Percentiles rank a stretch among this genome's conserved stretches.
Evolutionary conservation across 371 early-diverging fungal species (phyloP).

Genomic region (Mortierella sp.): DNA sequence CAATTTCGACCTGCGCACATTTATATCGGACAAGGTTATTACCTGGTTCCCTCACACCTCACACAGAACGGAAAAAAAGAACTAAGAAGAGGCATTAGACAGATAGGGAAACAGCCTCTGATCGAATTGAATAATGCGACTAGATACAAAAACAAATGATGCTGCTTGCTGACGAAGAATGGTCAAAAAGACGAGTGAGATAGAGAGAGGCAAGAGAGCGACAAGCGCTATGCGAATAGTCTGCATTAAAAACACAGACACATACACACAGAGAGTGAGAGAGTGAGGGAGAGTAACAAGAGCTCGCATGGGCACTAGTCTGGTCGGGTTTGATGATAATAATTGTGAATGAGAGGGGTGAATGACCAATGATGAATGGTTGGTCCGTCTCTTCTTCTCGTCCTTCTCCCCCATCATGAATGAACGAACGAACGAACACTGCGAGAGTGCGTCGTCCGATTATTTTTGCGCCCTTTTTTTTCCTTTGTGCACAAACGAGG

Average conservation of each 20-base stretch:
- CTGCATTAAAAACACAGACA: neutral
- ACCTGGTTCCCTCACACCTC: neutral
- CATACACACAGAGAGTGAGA: neutral
- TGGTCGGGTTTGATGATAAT: neutral
- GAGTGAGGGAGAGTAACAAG: too few species aligned
- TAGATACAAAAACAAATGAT: neutral
- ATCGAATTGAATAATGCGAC: neutral
- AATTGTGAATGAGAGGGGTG: neutral
- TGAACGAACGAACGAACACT: neutral
- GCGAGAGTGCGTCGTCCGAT: constrained; percentile 1
- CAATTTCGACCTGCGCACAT: constrained; percentile 16
- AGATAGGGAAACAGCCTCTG: constrained; percentile 3
- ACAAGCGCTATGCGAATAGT: neutral
- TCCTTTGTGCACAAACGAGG: neutral
- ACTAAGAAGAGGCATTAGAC: neutral
- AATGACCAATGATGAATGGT: constrained; percentile 2
- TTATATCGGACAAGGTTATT: neutral
- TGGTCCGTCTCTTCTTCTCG: neutral
- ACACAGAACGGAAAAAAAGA: neutral
- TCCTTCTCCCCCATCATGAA: neutral
- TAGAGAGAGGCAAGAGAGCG: neutral
- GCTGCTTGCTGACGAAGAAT: constrained; percentile 13
- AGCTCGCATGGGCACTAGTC: neutral
- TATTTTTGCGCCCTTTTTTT: constrained; percentile 8
- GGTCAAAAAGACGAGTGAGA: too few species aligned